Evolutionary conservation across 23 red algal species (phyloP).

Genomic region (Gracilaria domingensis): DNA sequence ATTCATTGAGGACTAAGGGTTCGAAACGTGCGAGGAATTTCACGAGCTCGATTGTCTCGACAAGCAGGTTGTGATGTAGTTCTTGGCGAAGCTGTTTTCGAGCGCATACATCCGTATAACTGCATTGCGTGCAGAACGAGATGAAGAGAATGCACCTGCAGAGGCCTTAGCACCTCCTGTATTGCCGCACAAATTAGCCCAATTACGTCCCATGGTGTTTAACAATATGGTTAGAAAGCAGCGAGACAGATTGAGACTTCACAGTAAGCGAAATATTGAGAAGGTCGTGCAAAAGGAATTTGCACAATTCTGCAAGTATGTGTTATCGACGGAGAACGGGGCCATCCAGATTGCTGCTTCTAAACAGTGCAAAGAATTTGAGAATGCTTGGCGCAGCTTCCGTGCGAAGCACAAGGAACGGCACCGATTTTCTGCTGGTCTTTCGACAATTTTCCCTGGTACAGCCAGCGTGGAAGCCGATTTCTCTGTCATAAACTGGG

Average conservation of each 20-base stretch:
- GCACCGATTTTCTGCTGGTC: not conserved
- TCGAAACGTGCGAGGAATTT: not conserved
- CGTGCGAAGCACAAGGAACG: too few relatives aligned
- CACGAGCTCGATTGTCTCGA: not conserved
- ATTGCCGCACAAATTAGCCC: not conserved
- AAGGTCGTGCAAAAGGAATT: too few relatives aligned
- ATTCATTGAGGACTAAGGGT: not conserved
- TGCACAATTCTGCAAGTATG: too few relatives aligned
- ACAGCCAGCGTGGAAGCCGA: not conserved
- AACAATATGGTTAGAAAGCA: not conserved
- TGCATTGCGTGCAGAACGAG: not conserved
- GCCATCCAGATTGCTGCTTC: too few relatives aligned
- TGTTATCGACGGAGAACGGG: too few relatives aligned
- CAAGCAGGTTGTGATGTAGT: too few relatives aligned
- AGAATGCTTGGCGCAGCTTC: too few relatives aligned
- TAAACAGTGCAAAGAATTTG: too few relatives aligned
- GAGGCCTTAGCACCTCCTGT: not conserved
- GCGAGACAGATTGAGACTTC: too few relatives aligned
- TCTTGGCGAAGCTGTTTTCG: not conserved
- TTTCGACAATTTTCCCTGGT: not conserved
- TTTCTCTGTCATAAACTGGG: constrained; percentile 18
- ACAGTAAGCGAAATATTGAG: too few relatives aligned
- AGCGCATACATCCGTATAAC: not conserved
- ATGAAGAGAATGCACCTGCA: not conserved
- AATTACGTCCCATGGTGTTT: not conserved